phyloP scores from a whole-genome alignment of 768 basidiomycete genomes.

The Phaeotremella fagi region DNA sequence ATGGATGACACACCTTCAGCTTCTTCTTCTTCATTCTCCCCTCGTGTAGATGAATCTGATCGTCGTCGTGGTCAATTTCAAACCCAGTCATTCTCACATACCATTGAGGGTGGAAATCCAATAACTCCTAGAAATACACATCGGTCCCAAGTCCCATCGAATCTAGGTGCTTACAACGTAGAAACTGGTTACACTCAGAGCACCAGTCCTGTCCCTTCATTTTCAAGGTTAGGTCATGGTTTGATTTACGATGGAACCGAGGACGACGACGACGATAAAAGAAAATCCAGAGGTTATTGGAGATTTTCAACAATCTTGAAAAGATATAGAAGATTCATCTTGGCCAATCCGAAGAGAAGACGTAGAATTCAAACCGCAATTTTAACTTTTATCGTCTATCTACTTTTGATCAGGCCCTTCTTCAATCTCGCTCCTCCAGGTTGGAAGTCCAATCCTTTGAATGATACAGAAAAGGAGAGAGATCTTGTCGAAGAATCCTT shows the following conservation, averaged over 20 bases:
- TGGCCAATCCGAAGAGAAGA: not conserved
- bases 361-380: not conserved
- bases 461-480: not conserved
- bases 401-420: not conserved
- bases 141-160: too few species aligned
- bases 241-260: not conserved
- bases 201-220: not conserved
- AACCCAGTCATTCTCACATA: not conserved
- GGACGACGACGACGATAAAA: not conserved
- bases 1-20: conserved; percentile 5
- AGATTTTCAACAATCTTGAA: not conserved
- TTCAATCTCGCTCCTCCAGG: not conserved
- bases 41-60: conserved; percentile 3
- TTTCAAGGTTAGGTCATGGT: not conserved
- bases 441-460: not conserved
- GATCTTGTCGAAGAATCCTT: not conserved
- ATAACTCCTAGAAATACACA: too few species aligned
- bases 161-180: conserved; percentile 3
- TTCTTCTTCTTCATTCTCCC: conserved; percentile 6
- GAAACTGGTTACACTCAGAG: conserved; percentile 48
- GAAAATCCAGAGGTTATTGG: not conserved
- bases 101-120: too few species aligned
- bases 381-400: not conserved
- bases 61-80: conserved; percentile 3
- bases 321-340: not conserved